phyloP scores from a whole-genome alignment of 805 yeast species.

The Yarrowia sp. region DNA sequence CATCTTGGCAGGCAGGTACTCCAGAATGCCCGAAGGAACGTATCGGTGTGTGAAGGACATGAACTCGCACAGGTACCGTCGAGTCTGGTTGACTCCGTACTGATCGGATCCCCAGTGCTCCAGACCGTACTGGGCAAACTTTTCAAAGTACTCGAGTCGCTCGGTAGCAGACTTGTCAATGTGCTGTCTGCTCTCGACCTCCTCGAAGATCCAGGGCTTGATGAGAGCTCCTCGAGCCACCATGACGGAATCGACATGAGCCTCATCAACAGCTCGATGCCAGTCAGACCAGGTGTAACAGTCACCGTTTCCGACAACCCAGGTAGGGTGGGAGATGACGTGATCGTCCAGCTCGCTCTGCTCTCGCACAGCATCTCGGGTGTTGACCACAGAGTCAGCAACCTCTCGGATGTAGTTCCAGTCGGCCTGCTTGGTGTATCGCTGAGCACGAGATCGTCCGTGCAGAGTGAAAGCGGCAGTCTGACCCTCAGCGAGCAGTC shows the following conservation, averaged over 20 bases:
- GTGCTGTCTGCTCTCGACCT: conserved; percentile 82
- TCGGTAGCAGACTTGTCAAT: conserved; percentile 89
- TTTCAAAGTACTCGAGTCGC: conserved; percentile 70
- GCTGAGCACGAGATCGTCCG: conserved; percentile 94
- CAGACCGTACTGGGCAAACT: conserved; percentile 74
- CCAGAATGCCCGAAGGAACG: conserved; percentile 90
- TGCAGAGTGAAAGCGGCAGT: conserved; percentile 90
- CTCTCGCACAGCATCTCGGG: conserved; percentile 47
- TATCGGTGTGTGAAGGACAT: conserved; percentile 91
- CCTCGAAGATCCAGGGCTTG: conserved; percentile 99
- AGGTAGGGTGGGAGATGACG: conserved; percentile 50
- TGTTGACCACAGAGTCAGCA: conserved; percentile 63
- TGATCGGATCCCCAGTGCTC: conserved; percentile 99
- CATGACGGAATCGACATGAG: conserved; percentile 89
- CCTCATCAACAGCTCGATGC: conserved; percentile 64
- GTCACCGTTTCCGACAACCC: conserved; percentile 94
- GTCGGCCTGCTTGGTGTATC: conserved; percentile 87
- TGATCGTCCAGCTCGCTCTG: conserved; percentile 52
- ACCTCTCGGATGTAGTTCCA: conserved; percentile 85
- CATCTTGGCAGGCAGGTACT: conserved; percentile 78
- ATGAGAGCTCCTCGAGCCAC: conserved; percentile 96
- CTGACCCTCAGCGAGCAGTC: conserved; percentile 74
- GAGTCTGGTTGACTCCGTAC: conserved; percentile 81
- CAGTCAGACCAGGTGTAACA: conserved; percentile 84
- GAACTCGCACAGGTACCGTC: conserved; percentile 92